Evolutionary conservation across 2,329 filamentous ascomycete genomes (phyloP), one percentile per base, ranked within the genome.

Genomic region (Plenodomus biglobosus): DNA sequence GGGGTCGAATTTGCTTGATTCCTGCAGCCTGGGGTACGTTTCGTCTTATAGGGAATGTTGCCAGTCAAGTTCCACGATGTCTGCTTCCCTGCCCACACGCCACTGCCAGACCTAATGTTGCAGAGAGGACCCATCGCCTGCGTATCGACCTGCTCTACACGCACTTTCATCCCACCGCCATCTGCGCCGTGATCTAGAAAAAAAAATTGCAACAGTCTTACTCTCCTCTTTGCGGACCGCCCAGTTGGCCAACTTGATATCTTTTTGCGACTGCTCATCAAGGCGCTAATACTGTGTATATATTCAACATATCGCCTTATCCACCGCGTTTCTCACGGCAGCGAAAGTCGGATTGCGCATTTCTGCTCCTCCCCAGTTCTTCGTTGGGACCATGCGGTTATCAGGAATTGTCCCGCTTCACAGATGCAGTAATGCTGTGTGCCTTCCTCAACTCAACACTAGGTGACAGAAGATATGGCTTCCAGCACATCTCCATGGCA

Each of bases 31-130:
- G 1, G 56, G 50, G 42, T 70, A 70, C 40, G 68, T 65, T 13
- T 47, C 46, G 5, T 74, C 75, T 68, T 69, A 76, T 54, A 75
- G 77, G 6, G 68, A 58, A 17, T 65, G 20, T 47, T 75, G 69
- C 58, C 71, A 76, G 20, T 68, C 53, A 4, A 72, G 66, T 53
- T 76, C 72, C n/a, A 64, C 66, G 8, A 68, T 62, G 50, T 75
- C 66, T 4, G 73, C 73, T 51, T 73, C 70, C 40, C 75, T 75
- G 16, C 67, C 43, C 75, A 75, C 1, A 65, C 60, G 11, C 71
- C 72, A 19, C 64, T 59, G 21, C 44, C 45, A 0, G 61, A 64
- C 2, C 61, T 56, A 5, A 62, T 37, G 21, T 59, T 38, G 17
- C 64, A 59, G 2, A 68, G 52, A 21, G 64, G 64, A 6, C 40